Evolutionary conservation across 2,329 filamentous ascomycete genomes (phyloP).

Genomic region (Juglanconis oblonga): DNA sequence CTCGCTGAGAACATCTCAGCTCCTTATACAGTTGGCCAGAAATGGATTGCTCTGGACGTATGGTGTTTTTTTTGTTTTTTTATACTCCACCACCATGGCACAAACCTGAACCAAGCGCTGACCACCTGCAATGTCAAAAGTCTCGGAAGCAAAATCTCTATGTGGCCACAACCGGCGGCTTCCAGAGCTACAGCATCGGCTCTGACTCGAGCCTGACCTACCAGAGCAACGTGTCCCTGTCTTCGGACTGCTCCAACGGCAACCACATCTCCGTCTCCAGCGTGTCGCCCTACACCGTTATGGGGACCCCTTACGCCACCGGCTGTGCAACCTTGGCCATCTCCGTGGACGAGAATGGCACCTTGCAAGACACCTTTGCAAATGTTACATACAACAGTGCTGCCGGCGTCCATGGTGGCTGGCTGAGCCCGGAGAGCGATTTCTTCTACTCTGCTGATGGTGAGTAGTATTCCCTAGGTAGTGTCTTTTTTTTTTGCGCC

Average conservation of each 20-base stretch:
- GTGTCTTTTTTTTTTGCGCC: background rate
- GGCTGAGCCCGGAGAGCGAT: slow-evolving; percentile 21
- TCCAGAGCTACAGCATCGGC: slow-evolving; percentile 21
- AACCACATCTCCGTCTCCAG: slow-evolving; percentile 20
- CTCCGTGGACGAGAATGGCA: slow-evolving; percentile 22
- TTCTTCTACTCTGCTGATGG: slow-evolving; percentile 30
- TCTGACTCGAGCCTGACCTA: slow-evolving; percentile 17
- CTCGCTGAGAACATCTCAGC: slow-evolving; percentile 23
- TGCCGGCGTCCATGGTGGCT: slow-evolving; percentile 27
- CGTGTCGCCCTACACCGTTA: slow-evolving; percentile 22
- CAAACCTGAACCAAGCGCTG: slow-evolving; percentile 7
- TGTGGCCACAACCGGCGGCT: slow-evolving; percentile 19
- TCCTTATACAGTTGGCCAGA: slow-evolving; percentile 12
- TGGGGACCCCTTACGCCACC: slow-evolving; percentile 21
- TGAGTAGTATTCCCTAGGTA: background rate
- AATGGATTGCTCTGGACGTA: slow-evolving; percentile 25
- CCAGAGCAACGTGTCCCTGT: slow-evolving; percentile 17
- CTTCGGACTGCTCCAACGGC: slow-evolving; percentile 18
- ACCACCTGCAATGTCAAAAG: background rate
- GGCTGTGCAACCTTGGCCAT: slow-evolving; percentile 23
- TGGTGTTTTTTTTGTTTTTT: background rate
- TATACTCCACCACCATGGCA: background rate
- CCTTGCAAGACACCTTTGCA: slow-evolving; percentile 17
- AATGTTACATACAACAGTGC: slow-evolving; percentile 21
- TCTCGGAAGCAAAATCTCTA: slow-evolving; percentile 20